Base-by-base conservation (phyloP, 208 protist species). In the Trypanosoma congolense region DNA sequence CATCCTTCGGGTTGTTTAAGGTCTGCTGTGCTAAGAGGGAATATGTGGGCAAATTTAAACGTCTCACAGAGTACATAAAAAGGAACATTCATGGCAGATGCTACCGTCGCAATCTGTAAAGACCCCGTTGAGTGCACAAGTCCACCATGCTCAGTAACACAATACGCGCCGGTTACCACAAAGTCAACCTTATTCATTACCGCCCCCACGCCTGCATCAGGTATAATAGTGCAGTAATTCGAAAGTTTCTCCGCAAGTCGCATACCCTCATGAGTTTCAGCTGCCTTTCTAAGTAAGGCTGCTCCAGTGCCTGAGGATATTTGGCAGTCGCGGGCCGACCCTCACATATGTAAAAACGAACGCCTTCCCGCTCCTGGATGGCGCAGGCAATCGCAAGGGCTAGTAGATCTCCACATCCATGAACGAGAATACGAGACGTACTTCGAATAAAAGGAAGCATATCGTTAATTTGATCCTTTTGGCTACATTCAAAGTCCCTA, bases 61-160 rank as follows among this genome's bases (percentile, higher is more conserved):
- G 87, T 97, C 54, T 99, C 98, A 29, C 96, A 97, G 28, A 98
- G 92, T 3, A 99, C 97, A 69, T 99, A 99, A 66, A 98, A 96
- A 14, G 97, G 96, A 54, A 99, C 98, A 46, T 98, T 98, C 26
- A 87, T 81, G 3, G 84, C 91, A 19, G 92, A 73, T 0, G 97
- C 97, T 29, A 99, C 77, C 6, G 98, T 95, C 21, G 97, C 90
- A 1, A 99, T 85, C 67, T 98, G 96, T 51, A 97, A 82, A 2
- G 96, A 98, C n/a, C 98, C 97, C n/a, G 97, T 95, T 38, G 92
- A 96, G 64, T 99, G 98, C 26, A 99, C 94, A 28, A 99, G 91
- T n/a, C 98, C 98, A 18, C 98, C 98, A 52, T 96, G 98, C 73
- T 99, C 98, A 14, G 97, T 98, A 2, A 99, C 97, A 55, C 92